Evolutionary conservation across 192 early-diverging fungal genomes (phyloP).

Genomic region (Rhizophagus prolifer): DNA sequence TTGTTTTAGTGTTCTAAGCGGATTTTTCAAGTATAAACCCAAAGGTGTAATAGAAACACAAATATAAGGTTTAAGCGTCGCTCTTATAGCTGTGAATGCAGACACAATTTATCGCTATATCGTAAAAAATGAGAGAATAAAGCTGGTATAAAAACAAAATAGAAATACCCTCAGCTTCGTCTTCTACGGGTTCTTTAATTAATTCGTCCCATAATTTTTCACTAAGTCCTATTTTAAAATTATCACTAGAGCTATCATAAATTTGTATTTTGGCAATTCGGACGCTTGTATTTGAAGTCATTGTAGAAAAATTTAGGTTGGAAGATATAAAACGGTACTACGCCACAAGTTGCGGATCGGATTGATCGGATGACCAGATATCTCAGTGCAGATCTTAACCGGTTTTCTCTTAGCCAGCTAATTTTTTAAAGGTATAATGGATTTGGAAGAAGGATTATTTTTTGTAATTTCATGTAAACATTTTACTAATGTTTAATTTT

Average conservation of each 20-base stretch:
- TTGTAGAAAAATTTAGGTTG: no score
- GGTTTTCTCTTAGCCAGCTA: no score
- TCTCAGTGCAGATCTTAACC: no score
- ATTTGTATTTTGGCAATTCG: background rate
- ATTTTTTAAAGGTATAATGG: no score
- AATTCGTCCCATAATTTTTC: constrained; percentile 16
- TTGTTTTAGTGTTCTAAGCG: background rate
- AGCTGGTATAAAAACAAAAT: background rate
- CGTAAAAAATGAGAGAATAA: background rate
- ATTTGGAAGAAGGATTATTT: no score
- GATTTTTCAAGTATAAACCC: background rate
- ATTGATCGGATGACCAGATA: no score
- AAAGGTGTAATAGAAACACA: background rate
- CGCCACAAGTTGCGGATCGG: no score
- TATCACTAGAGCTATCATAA: background rate
- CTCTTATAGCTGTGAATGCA: background rate
- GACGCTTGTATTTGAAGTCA: no score
- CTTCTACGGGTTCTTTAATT: background rate
- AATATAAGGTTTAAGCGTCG: background rate
- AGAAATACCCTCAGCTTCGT: background rate
- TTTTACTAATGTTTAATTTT: no score
- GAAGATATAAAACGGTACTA: no score
- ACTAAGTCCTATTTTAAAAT: background rate
- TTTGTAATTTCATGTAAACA: no score
- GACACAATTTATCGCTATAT: background rate